Conservation (phyloP, 2,329 filamentous ascomycete genomes). For the Penicillium sp. region DNA sequence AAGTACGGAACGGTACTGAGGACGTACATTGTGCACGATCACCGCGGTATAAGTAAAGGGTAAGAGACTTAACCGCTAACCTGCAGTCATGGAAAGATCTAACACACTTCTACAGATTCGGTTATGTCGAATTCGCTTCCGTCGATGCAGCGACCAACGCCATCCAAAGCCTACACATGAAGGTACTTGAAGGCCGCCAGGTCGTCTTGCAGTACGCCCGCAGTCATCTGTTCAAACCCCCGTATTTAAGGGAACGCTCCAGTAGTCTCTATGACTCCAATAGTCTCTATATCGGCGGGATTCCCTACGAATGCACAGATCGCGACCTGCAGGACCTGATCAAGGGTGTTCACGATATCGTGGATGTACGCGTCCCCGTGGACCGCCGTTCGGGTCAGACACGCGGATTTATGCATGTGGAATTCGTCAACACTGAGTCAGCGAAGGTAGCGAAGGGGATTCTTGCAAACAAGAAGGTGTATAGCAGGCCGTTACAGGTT, state of each 20-base stretch:
- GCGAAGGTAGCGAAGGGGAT: conserved; percentile 57
- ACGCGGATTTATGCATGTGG: conserved; percentile 77
- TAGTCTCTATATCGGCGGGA: conserved; percentile 77
- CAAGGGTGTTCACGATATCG: conserved; percentile 61
- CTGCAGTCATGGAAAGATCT: neutral
- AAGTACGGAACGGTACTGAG: conserved; percentile 54
- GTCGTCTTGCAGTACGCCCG: conserved; percentile 58
- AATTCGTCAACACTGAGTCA: conserved; percentile 65
- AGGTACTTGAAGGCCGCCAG: conserved; percentile 59
- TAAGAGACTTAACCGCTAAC: conserved; percentile 35
- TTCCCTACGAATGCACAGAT: conserved; percentile 81
- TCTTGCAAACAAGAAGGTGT: conserved; percentile 56
- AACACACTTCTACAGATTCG: conserved; percentile 50
- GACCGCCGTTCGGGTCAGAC: conserved; percentile 75
- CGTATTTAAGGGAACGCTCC: conserved; percentile 46
- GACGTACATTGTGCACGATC: conserved; percentile 56
- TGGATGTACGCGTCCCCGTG: conserved; percentile 74
- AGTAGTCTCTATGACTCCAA: too few species aligned
- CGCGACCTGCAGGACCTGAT: conserved; percentile 75
- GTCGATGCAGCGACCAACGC: conserved; percentile 52
- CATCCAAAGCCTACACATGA: conserved; percentile 54
- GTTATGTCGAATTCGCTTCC: conserved; percentile 57
- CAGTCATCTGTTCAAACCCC: conserved; percentile 19
- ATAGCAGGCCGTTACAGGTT: conserved; percentile 60
- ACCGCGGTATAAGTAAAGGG: conserved; percentile 64